phyloP scores from a whole-genome alignment of 2,329 filamentous ascomycete genomes.

The Fusarium circinatum region DNA sequence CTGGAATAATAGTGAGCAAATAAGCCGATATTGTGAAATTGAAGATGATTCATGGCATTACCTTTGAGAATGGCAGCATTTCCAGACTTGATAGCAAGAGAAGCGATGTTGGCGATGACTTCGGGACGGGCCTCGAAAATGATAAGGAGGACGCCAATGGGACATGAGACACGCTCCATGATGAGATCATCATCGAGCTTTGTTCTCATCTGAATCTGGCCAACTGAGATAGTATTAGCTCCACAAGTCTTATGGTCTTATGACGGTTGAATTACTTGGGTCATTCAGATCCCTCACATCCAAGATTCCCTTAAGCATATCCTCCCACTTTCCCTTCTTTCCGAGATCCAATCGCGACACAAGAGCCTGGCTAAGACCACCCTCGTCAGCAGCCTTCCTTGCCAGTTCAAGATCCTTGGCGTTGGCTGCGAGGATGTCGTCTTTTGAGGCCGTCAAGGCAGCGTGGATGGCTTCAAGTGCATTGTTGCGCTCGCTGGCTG shows the following conservation, averaged over 20 bases:
- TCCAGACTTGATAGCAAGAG: conserved; percentile 94
- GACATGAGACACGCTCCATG: conserved; percentile 89
- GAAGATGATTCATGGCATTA: conserved; percentile 52
- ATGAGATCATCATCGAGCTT: conserved; percentile 86
- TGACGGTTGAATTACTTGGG: conserved; percentile 67
- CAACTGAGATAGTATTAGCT: conserved; percentile 64
- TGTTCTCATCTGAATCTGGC: conserved; percentile 84
- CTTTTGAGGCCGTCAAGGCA: conserved; percentile 75
- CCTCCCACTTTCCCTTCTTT: conserved; percentile 91
- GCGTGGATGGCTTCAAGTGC: conserved; percentile 85
- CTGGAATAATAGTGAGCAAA: conserved; percentile 50
- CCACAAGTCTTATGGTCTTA: not conserved
- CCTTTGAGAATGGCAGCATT: conserved; percentile 97
- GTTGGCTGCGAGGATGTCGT: conserved; percentile 87
- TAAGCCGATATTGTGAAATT: too few relatives aligned
- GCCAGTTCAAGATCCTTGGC: conserved; percentile 82
- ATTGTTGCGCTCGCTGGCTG: conserved; percentile 80
- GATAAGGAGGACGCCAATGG: conserved; percentile 96
- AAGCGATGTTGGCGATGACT: conserved; percentile 98
- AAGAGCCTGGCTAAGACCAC: conserved; percentile 81
- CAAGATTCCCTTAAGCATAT: conserved; percentile 95
- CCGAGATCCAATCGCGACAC: conserved; percentile 89
- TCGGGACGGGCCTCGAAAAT: conserved; percentile 98
- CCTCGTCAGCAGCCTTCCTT: conserved; percentile 76
- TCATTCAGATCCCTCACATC: conserved; percentile 87